Percentiles rank a stretch among this genome's conserved stretches.
Evolutionary conservation across 805 yeast genomes (phyloP).

Genomic region (Dipodascopsis uninucleata): DNA sequence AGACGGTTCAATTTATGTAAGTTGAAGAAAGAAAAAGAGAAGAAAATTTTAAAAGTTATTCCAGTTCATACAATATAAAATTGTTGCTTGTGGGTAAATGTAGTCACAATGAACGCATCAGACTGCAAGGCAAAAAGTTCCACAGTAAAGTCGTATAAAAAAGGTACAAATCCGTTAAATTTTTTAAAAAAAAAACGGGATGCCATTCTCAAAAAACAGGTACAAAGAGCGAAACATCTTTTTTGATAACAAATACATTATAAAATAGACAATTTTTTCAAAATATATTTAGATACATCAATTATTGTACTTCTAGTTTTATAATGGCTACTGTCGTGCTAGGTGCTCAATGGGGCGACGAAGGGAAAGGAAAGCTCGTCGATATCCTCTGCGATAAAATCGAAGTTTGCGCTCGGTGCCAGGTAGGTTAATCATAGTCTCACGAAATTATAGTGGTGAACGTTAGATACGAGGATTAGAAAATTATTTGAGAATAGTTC

Average conservation of each 20-base stretch:
- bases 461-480: no score
- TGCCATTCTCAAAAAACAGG: no score
- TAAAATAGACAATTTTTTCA: neutral
- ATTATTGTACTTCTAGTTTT: neutral
- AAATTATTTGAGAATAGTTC: no score
- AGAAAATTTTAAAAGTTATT: neutral
- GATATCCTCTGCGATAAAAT: slow-evolving; percentile 91
- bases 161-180: no score
- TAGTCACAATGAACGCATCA: no score
- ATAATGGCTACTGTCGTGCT: slow-evolving; percentile 67
- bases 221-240: no score
- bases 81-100: no score
- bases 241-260: no score
- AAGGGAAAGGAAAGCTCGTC: slow-evolving; percentile 97
- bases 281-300: no score
- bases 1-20: slow-evolving; percentile 24
- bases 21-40: slow-evolving; percentile 3
- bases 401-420: slow-evolving; percentile 95
- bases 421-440: slow-evolving; percentile 28
- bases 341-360: slow-evolving; percentile 99
- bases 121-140: no score
- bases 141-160: no score
- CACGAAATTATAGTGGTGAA: neutral
- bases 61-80: slow-evolving; percentile 4
- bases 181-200: no score